Evolutionary conservation across 768 basidiomycete genomes (phyloP).

Genomic region (Pleurotus cornucopiae): DNA sequence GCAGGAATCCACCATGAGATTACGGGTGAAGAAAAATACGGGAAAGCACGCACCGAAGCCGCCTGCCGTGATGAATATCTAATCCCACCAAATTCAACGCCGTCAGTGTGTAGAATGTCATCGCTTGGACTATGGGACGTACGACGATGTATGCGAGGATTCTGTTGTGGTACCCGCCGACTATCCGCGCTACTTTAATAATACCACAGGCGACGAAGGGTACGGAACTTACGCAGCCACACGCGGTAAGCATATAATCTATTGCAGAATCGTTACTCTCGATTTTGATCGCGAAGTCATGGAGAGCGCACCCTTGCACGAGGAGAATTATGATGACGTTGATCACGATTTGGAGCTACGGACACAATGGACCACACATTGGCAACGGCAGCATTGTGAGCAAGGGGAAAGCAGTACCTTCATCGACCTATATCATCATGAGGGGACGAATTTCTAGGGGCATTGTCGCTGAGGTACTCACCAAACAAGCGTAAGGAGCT

Average conservation of each 20-base stretch:
- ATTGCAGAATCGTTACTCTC: no score
- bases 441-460: not conserved
- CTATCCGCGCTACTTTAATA: not conserved
- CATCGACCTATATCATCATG: not conserved
- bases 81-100: no score
- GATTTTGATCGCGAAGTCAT: not conserved
- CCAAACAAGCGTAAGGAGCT: constrained; percentile 1
- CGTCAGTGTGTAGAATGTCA: no score
- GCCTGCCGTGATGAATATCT: not conserved
- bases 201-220: not conserved
- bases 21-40: not conserved
- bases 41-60: not conserved
- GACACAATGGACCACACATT: not conserved
- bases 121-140: not conserved
- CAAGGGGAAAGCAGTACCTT: not conserved
- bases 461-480: not conserved
- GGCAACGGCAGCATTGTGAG: not conserved
- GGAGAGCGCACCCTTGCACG: constrained; percentile 20
- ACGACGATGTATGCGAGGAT: not conserved
- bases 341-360: constrained; percentile 20
- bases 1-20: no score
- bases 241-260: constrained; percentile 5
- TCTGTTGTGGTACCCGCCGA: constrained; percentile 2
- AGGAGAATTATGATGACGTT: constrained; percentile 22
- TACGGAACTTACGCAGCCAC: not conserved